Percentiles rank a stretch among this genome's conserved stretches.
phyloP scores from a whole-genome alignment of 108 stramenopile species.

The Aurantiochytrium sp. region DNA sequence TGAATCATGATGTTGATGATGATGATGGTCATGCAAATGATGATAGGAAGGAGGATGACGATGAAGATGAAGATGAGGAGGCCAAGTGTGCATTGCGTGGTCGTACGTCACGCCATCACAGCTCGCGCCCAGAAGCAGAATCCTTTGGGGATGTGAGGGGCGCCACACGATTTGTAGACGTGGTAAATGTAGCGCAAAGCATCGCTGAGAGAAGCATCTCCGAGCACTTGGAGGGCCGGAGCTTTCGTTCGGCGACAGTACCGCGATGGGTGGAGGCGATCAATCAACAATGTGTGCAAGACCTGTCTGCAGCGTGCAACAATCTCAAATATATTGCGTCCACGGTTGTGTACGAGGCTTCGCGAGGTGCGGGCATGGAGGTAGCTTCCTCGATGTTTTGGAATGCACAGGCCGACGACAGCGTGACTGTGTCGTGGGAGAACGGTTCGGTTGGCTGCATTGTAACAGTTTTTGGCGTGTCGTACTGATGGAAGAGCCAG shows the following conservation, averaged over 20 bases:
- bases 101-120: too few species aligned
- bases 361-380: neutral
- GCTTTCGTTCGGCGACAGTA: neutral
- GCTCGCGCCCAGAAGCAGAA: too few species aligned
- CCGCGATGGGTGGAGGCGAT: neutral
- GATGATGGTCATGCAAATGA: too few species aligned
- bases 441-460: neutral
- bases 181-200: neutral
- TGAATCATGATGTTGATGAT: too few species aligned
- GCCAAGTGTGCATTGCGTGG: too few species aligned
- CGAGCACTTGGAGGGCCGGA: neutral
- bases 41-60: too few species aligned
- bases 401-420: neutral
- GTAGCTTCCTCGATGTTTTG: neutral
- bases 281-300: neutral
- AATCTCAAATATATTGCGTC: neutral
- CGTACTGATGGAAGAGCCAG: neutral
- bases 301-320: neutral
- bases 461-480: neutral
- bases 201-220: neutral
- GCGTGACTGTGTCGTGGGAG: neutral
- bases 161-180: neutral
- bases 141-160: neutral
- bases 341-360: neutral
- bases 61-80: too few species aligned